phyloP scores from a whole-genome alignment of 495 filamentous ascomycete species.

The Penicillium bovifimosum region DNA sequence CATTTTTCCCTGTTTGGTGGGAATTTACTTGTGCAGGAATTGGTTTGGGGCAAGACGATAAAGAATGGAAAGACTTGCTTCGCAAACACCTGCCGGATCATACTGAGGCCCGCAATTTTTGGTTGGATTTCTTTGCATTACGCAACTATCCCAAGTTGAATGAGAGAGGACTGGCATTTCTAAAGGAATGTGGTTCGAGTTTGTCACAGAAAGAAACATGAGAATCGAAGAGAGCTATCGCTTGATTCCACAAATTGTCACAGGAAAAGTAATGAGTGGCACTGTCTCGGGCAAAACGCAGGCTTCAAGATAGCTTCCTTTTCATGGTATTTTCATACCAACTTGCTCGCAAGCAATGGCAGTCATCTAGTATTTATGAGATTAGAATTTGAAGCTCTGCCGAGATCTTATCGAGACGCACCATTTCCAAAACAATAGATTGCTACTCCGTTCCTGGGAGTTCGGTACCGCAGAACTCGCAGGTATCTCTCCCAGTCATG shows the following conservation, averaged over 20 bases:
- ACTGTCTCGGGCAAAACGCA: too few relatives aligned
- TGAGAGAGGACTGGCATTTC: neutral
- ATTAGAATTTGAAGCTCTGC: too few relatives aligned
- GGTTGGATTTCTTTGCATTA: slow-evolving; percentile 4
- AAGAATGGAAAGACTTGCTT: slow-evolving; percentile 24
- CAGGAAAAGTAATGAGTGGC: too few relatives aligned
- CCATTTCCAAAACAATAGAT: too few relatives aligned
- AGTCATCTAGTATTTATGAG: too few relatives aligned
- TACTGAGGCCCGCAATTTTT: slow-evolving; percentile 18
- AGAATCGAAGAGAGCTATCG: neutral
- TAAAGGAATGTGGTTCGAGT: neutral
- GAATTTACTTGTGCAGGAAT: slow-evolving; percentile 18
- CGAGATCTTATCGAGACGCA: too few relatives aligned
- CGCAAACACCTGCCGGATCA: slow-evolving; percentile 20
- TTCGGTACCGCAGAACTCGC: too few relatives aligned
- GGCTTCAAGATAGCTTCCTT: too few relatives aligned
- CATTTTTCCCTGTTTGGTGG: slow-evolving; percentile 26
- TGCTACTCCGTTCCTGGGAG: too few relatives aligned
- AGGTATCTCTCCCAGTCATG: too few relatives aligned
- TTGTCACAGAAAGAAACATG: neutral
- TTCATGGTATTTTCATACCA: too few relatives aligned
- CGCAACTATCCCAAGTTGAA: neutral
- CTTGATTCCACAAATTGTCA: neutral
- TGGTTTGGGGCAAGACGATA: slow-evolving; percentile 13
- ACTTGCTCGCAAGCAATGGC: too few relatives aligned